phyloP scores from a whole-genome alignment of 2,329 filamentous ascomycete genomes.

The Stagonosporopsis cucurbitacearum region DNA sequence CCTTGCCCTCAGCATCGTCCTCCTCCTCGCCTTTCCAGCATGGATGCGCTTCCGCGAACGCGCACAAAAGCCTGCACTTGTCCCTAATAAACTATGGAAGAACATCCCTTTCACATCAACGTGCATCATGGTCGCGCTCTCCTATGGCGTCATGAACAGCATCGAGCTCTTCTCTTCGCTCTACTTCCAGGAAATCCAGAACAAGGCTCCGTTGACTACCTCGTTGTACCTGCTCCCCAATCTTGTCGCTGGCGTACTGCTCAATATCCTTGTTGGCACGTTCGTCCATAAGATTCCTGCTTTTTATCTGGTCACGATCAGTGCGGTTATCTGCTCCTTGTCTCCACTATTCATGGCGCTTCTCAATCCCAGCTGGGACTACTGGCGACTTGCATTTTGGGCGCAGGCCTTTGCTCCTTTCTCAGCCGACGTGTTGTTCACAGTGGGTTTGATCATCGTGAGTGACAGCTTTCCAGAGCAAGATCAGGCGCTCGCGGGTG shows the following conservation, averaged over 20 bases:
- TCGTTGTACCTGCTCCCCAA: constrained; percentile 54
- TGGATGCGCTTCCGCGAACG: constrained; percentile 42
- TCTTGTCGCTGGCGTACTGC: constrained; percentile 46
- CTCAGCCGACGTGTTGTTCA: constrained; percentile 60
- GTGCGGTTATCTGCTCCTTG: constrained; percentile 52
- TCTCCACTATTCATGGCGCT: constrained; percentile 63
- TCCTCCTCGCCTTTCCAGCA: constrained; percentile 36
- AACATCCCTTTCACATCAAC: constrained; percentile 62
- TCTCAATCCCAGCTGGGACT: constrained; percentile 56
- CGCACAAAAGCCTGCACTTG: constrained; percentile 29
- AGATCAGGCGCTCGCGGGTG: constrained; percentile 65
- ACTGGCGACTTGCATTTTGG: constrained; percentile 59
- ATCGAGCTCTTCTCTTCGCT: constrained; percentile 52
- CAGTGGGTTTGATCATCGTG: constrained; percentile 62
- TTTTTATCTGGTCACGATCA: constrained; percentile 51
- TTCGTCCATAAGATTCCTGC: constrained; percentile 55
- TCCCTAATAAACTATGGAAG: constrained; percentile 57
- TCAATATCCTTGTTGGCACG: constrained; percentile 55
- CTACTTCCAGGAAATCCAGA: constrained; percentile 54
- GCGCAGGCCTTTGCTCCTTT: constrained; percentile 53
- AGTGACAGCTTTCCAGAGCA: constrained; percentile 62
- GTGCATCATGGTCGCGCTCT: constrained; percentile 55
- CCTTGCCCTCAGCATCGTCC: constrained; percentile 31
- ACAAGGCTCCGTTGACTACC: constrained; percentile 39
- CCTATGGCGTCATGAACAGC: constrained; percentile 46